Conservation (phyloP, 176 grass and related monocot species). For the Panicum miliaceum region DNA sequence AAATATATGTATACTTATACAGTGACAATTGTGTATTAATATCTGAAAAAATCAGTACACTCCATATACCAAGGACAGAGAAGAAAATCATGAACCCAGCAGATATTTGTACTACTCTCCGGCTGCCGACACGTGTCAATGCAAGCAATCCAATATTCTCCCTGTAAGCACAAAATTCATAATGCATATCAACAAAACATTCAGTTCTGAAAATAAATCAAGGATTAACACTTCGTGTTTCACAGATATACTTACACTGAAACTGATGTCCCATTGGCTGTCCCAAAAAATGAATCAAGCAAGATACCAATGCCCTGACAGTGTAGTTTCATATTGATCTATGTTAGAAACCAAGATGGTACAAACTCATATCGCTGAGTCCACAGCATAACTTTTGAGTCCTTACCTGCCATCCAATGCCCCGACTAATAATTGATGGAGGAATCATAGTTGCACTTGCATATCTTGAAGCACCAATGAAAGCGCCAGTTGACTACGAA, state of each 20-base stretch:
- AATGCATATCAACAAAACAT: slow-evolving; percentile 1
- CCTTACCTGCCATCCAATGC: slow-evolving; percentile 90
- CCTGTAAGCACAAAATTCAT: slow-evolving; percentile 49
- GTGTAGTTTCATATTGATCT: slow-evolving; percentile 5
- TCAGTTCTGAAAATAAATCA: background rate
- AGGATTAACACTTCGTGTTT: background rate
- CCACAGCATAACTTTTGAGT: background rate
- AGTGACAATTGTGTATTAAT: background rate
- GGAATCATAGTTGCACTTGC: slow-evolving; percentile 89
- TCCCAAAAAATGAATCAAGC: slow-evolving; percentile 85
- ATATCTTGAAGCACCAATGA: slow-evolving; percentile 79
- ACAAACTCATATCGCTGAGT: background rate
- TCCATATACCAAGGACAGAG: slow-evolving; percentile 76
- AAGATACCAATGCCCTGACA: slow-evolving; percentile 78
- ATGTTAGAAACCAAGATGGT: slow-evolving; percentile 17
- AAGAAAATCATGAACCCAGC: slow-evolving; percentile 99
- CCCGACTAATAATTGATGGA: slow-evolving; percentile 82
- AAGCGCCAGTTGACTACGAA: slow-evolving; percentile 81
- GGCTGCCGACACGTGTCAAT: slow-evolving; percentile 77
- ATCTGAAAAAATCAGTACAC: slow-evolving; percentile 2
- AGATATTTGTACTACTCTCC: slow-evolving; percentile 95
- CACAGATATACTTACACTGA: slow-evolving; percentile 63
- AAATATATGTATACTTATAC: background rate
- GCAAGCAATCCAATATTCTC: slow-evolving; percentile 87
- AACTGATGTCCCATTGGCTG: slow-evolving; percentile 70